Percentiles rank a stretch among this genome's conserved stretches.
phyloP scores from a whole-genome alignment of 2,329 filamentous ascomycete species.

The Calonectria multiphialidica region DNA sequence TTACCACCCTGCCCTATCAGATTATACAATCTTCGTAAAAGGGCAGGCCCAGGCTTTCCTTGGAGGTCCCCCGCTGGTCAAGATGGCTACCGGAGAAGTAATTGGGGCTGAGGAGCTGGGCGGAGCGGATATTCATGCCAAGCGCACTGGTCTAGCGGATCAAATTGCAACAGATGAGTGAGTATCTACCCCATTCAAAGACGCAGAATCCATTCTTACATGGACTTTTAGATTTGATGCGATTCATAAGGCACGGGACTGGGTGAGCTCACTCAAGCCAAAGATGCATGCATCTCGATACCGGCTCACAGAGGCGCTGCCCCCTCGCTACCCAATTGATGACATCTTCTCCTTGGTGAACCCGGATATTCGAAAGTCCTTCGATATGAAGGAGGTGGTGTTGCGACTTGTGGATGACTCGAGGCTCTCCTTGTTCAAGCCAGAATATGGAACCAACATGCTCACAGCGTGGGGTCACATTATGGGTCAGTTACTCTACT shows the following conservation, averaged over 20 bases:
- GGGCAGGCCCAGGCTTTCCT: constrained; percentile 58
- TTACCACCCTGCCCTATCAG: constrained; percentile 40
- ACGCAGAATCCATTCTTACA: background rate
- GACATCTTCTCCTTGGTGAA: constrained; percentile 52
- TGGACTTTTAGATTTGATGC: constrained; percentile 21
- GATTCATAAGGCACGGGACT: constrained; percentile 25
- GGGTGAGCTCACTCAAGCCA: constrained; percentile 55
- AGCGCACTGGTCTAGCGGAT: constrained; percentile 55
- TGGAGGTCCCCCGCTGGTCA: constrained; percentile 57
- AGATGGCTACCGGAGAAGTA: constrained; percentile 59
- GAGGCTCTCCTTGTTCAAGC: constrained; percentile 53
- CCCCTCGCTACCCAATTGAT: constrained; percentile 48
- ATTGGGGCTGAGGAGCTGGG: constrained; percentile 56
- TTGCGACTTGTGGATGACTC: constrained; percentile 57
- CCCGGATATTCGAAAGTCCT: constrained; percentile 49
- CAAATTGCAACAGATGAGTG: constrained; percentile 56
- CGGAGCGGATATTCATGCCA: constrained; percentile 55
- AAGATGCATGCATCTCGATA: constrained; percentile 32
- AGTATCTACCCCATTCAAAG: constrained; percentile 20
- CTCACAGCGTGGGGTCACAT: constrained; percentile 55
- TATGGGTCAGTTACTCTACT: constrained; percentile 23
- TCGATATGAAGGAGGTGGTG: constrained; percentile 51
- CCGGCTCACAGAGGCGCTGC: constrained; percentile 20
- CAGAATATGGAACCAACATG: constrained; percentile 52
- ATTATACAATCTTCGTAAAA: constrained; percentile 53